Evolutionary conservation across 495 filamentous ascomycete species (phyloP).

Genomic region (Terfezia claveryi): DNA sequence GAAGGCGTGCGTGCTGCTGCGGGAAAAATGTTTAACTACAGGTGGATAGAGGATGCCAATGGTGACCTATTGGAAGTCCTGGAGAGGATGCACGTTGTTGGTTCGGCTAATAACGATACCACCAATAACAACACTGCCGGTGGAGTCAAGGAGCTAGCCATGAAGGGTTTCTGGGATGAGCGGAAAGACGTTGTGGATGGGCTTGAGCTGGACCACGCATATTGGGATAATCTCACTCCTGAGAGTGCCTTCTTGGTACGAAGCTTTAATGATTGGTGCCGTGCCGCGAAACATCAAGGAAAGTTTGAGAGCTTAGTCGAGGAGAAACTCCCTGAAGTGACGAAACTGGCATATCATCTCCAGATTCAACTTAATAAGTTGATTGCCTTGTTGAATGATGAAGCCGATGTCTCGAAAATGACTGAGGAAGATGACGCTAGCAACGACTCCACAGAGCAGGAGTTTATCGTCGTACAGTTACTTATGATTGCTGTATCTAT

Average conservation of each 20-base stretch:
- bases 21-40: conserved; percentile 68
- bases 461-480: conserved; percentile 88
- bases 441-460: conserved; percentile 32
- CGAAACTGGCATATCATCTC: conserved; percentile 62
- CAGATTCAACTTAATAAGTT: conserved; percentile 57
- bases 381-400: conserved; percentile 40
- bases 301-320: conserved; percentile 50
- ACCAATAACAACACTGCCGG: no score
- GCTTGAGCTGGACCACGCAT: conserved; percentile 58
- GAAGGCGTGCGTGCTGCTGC: conserved; percentile 86
- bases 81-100: conserved; percentile 81
- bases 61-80: conserved; percentile 66
- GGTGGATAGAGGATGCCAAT: conserved; percentile 90
- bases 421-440: conserved; percentile 53
- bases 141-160: conserved; percentile 74
- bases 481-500: conserved; percentile 76
- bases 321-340: conserved; percentile 89
- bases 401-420: conserved; percentile 32
- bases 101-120: conserved; percentile 41
- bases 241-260: conserved; percentile 74
- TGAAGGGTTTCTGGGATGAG: conserved; percentile 90
- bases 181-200: conserved; percentile 73
- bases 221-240: conserved; percentile 67
- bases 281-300: conserved; percentile 28
- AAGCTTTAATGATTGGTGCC: conserved; percentile 85